Evolutionary conservation across 352 stramenopile genomes (phyloP).

Genomic region (Globisporangium radiosum): DNA sequence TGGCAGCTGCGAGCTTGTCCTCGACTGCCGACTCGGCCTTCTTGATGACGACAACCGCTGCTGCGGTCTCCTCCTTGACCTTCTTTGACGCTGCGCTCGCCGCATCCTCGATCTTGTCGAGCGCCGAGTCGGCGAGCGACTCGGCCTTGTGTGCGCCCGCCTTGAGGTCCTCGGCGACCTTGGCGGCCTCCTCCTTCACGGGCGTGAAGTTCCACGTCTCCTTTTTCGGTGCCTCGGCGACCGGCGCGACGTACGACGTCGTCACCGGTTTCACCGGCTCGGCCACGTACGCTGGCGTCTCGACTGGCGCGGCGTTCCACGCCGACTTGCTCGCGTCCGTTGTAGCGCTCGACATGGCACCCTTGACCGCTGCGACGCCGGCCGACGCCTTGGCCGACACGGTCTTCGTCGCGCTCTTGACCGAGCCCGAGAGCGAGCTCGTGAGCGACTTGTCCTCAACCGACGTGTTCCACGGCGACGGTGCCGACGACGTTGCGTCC

Average conservation of each 20-base stretch:
- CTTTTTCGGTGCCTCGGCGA: slow-evolving; percentile 14
- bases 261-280: slow-evolving; percentile 19
- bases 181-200: slow-evolving; percentile 20
- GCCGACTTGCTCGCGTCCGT: slow-evolving; percentile 4
- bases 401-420: slow-evolving; percentile 1
- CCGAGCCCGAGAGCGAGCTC: slow-evolving; percentile 2
- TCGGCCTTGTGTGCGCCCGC: slow-evolving; percentile 9
- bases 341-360: slow-evolving; percentile 1
- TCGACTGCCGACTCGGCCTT: slow-evolving; percentile 16
- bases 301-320: slow-evolving; percentile 15
- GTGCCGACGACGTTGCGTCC: slow-evolving; percentile 11
- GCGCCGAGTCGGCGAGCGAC: slow-evolving; percentile 1
- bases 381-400: slow-evolving; percentile 6
- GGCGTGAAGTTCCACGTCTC: slow-evolving; percentile 25
- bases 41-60: slow-evolving; percentile 15
- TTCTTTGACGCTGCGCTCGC: slow-evolving; percentile 8
- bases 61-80: slow-evolving; percentile 19
- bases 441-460: slow-evolving; percentile 9
- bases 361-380: slow-evolving; percentile 4
- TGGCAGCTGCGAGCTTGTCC: slow-evolving; percentile 30
- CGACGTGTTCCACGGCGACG: slow-evolving; percentile 11
- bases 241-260: slow-evolving; percentile 1
- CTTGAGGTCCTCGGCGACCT: slow-evolving; percentile 17
- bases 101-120: slow-evolving; percentile 10
- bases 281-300: slow-evolving; percentile 7